phyloP scores from a whole-genome alignment of 306 rosid genomes.

The Glycine tomentella region DNA sequence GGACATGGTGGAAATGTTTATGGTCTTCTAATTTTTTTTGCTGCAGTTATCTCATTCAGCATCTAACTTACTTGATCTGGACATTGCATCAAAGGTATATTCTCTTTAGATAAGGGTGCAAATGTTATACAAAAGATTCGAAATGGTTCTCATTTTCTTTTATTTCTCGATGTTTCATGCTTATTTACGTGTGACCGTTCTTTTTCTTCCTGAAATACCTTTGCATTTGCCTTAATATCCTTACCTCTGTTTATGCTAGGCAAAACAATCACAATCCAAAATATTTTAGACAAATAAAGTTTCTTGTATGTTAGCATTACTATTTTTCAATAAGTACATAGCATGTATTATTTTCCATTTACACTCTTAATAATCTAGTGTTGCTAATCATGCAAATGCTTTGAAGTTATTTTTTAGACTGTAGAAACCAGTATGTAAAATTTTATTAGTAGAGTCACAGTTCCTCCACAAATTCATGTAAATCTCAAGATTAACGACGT shows the following conservation, averaged over 20 bases:
- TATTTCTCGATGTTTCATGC: not conserved
- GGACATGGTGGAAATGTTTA: slow-evolving; percentile 28
- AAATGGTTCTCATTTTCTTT: not conserved
- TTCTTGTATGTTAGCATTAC: not conserved
- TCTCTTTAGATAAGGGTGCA: slow-evolving; percentile 2
- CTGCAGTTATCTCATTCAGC: slow-evolving; percentile 79
- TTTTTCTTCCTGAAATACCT: slow-evolving; percentile 2
- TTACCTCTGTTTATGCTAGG: not conserved
- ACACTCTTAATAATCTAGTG: slow-evolving; percentile 2
- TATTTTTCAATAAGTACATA: not conserved
- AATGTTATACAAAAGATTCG: not conserved
- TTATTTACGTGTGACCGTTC: not conserved
- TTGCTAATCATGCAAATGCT: not conserved
- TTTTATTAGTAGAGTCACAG: slow-evolving; percentile 1
- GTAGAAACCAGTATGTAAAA: not conserved
- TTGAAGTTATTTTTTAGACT: not conserved
- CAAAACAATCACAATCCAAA: not conserved
- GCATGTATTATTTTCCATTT: not conserved
- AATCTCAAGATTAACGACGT: not conserved
- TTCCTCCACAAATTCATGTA: slow-evolving; percentile 16
- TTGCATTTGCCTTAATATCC: slow-evolving; percentile 1
- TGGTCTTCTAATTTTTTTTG: slow-evolving; percentile 45
- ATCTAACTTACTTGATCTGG: slow-evolving; percentile 67
- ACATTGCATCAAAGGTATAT: slow-evolving; percentile 61
- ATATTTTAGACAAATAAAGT: not conserved